Evolutionary conservation across 1,284 basidiomycete species (phyloP).

Genomic region (Apiotrichum gracile): DNA sequence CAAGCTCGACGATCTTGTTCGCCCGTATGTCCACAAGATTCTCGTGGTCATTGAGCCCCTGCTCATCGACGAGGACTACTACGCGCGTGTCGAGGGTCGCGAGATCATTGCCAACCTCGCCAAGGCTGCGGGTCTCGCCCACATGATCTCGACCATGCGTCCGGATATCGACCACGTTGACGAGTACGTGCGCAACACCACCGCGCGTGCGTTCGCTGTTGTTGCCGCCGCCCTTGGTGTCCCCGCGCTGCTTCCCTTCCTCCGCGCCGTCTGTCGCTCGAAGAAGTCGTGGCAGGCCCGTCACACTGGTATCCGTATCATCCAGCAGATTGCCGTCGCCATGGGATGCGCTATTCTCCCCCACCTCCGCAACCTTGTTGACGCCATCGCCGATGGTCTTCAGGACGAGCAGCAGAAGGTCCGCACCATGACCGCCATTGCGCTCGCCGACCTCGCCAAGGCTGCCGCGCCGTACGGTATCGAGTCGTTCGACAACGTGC

Average conservation of each 20-base stretch:
- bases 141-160: conserved; percentile 99
- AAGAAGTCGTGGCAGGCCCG: conserved; percentile 99
- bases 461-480: conserved; percentile 98
- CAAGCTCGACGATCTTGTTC: conserved; percentile 97
- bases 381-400: conserved; percentile 91
- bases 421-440: conserved; percentile 95
- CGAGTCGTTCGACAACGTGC: conserved; percentile 96
- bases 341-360: conserved; percentile 99
- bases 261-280: conserved; percentile 95
- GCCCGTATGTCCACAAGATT: conserved; percentile 99
- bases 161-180: conserved; percentile 99
- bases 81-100: conserved; percentile 96
- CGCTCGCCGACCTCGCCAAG: conserved; percentile 93
- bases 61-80: conserved; percentile 99
- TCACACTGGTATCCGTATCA: conserved; percentile 97
- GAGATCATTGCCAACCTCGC: conserved; percentile 99
- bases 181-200: conserved; percentile 98
- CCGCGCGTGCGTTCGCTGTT: conserved; percentile 96
- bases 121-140: conserved; percentile 96
- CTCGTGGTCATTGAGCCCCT: conserved; percentile 98
- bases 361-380: conserved; percentile 91
- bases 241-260: conserved; percentile 92
- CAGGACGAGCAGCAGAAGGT: conserved; percentile 99
- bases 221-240: conserved; percentile 98
- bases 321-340: conserved; percentile 99